Evolutionary conservation across 2,329 filamentous ascomycete species (phyloP), one percentile per base, ranked within the genome.

Genomic region (Exophiala sideris): DNA sequence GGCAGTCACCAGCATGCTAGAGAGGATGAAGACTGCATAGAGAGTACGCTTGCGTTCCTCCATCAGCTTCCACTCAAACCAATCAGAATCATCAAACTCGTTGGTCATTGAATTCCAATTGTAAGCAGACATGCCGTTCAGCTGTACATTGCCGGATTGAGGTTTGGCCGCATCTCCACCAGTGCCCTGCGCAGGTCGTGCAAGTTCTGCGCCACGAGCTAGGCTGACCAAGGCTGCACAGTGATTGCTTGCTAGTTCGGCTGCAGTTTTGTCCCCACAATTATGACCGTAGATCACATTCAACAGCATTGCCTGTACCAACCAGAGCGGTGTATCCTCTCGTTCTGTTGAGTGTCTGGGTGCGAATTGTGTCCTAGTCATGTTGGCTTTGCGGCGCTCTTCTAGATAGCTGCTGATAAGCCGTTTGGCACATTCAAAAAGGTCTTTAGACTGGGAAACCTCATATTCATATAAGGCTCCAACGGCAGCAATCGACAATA

Each of bases 221-320:
- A 99, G 82, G 68, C 90, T 95, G 49, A 96, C 90, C 39, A 99
- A 76, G 16, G 91, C 89, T 6, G 91, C 89, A 68, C 89, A 95
- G 68, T 97, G 92, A 1, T 89, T 96, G 59, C 87, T 91, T 1
- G 92, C 92, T 65, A 95, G 95, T 68, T 96, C 91, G 56, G 89
- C 90, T 18, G 90, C 88, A 50, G 85, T 86, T 73, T 95, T 92
- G 69, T 97, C 92, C 35, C 89, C 90, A 68, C 91, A 95, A 62
- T 95, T 95, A 70, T 96, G 89, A 11, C 92, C 92, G 68, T 96
- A 97, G 12, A 96, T 88, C 35, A 97, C 89, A 67, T 96, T 97
- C 47, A 99, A 79, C 7, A 97, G 77, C 92, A 97, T 97, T 0
- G 92, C 90, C 71, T 97, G 94, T 12, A 97, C 91, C 21, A 99